Evolutionary conservation across 768 basidiomycete species (phyloP), one percentile per base, ranked within the genome.

Genomic region (Naganishia antarctica): DNA sequence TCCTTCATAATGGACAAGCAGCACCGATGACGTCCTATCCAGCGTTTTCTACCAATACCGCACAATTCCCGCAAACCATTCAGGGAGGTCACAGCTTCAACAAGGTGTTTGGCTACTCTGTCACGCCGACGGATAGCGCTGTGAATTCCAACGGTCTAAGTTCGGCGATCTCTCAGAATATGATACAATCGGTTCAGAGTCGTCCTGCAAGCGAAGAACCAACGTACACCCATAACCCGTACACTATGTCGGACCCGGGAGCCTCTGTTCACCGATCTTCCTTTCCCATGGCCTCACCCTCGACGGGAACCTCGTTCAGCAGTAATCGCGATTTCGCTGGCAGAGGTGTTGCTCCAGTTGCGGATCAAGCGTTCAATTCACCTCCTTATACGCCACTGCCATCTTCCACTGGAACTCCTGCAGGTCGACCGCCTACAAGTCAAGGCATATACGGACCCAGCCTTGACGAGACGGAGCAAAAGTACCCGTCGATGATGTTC

Each of bases 341-440:
- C 11, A 15, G 9, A 1, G 32, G 13, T 5, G 13, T 34, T 5
- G 21, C 23, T 21, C 53, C 37, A 57, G 37, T 34, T 16, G 21
- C 34, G 21, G 34, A 21, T 37, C 34, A 37, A 34, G 23, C 53
- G 13, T 13, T 57, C 25, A 37, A 18, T 4, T 57, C 53, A 1
- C 53, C 53, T 9, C 53, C 53, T 23, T 57, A 57, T 26, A 57
- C 53, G 37, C 53, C 53, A 23, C 26, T 57, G 18, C 47, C 47
- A 25, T 49, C 47, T 25, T 49, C 47, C 28, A 49, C 25, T 7
- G 47, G 28, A 6, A 25, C 47, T 25, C 25, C 18, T 28, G 4
- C 47, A 8, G 34, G 50, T 51, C 50, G 32, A 21, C 31, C 16
- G n/a, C 34, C 50, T 1, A 51, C 31, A 15, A 31, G 31, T 2